These are phyloP conservation scores for Dioszegia aurantiaca DNA, from an alignment of 768 basidiomycete genomes.

Conservation along the genomic window DNA sequence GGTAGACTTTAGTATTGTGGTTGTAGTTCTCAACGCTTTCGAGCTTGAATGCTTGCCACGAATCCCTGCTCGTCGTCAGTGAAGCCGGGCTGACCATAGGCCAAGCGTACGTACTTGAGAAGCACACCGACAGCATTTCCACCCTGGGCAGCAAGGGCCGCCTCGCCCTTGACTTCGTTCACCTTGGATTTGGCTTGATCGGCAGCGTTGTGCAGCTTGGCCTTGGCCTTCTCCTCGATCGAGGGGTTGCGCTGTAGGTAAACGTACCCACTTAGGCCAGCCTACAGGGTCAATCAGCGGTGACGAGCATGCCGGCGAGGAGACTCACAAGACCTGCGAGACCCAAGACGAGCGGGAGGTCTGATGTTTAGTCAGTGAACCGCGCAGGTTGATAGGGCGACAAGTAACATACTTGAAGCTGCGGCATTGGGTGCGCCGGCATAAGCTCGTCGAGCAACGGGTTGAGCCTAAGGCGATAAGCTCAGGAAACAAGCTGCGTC, in stretches of 20 bases:
- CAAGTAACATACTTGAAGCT: conserved; percentile 26
- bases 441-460: conserved; percentile 22
- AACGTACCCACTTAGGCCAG: conserved; percentile 55
- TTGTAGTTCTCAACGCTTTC: conserved; percentile 78
- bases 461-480: conserved; percentile 1
- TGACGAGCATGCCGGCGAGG: not conserved
- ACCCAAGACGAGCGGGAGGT: conserved; percentile 34
- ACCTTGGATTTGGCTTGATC: conserved; percentile 7
- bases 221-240: conserved; percentile 3
- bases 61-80: conserved; percentile 28
- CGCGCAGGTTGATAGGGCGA: not conserved
- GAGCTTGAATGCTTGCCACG: conserved; percentile 67
- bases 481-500: not conserved
- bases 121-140: conserved; percentile 22
- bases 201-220: conserved; percentile 17
- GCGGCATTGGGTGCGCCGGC: conserved; percentile 29
- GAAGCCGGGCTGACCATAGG: not conserved
- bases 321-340: conserved; percentile 32
- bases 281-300: conserved; percentile 21
- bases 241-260: conserved; percentile 54
- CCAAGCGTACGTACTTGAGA: conserved; percentile 28
- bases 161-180: conserved; percentile 20
- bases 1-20: conserved; percentile 83
- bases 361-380: conserved; percentile 10
- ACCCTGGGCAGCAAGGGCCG: conserved; percentile 22